Conservation (phyloP, 768 basidiomycete species). For the Pleurotus platypus region DNA sequence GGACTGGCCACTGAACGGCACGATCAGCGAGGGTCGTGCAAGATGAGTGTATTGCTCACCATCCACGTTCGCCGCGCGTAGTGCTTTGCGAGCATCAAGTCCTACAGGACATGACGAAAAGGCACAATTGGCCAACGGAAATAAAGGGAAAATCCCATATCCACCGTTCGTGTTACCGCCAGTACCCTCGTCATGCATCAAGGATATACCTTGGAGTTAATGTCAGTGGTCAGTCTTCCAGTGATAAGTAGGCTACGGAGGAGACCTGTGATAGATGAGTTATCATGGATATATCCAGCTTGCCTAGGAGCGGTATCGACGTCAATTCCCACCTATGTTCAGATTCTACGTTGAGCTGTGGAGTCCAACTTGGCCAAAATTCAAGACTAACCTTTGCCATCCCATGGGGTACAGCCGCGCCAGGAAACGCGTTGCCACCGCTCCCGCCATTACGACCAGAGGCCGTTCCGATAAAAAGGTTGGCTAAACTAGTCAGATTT, state of each 20-base stretch:
- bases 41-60: conserved; percentile 19
- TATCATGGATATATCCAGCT: conserved; percentile 47
- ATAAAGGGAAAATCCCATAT: conserved; percentile 49
- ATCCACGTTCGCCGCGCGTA: conserved; percentile 41
- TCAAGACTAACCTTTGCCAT: conserved; percentile 40
- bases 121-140: conserved; percentile 37
- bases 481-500: conserved; percentile 42
- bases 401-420: conserved; percentile 46
- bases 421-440: conserved; percentile 48
- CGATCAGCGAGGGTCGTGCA: no score
- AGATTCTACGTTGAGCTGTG: no score
- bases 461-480: conserved; percentile 48
- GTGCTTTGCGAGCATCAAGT: conserved; percentile 32
- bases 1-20: conserved; percentile 34
- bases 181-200: conserved; percentile 54
- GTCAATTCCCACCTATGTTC: conserved; percentile 43
- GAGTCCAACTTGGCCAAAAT: no score
- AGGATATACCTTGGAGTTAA: conserved; percentile 28
- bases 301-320: conserved; percentile 45
- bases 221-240: background rate
- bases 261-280: conserved; percentile 34
- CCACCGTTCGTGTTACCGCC: conserved; percentile 49
- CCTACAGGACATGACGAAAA: conserved; percentile 41
- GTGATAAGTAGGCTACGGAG: no score
- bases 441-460: conserved; percentile 41